phyloP scores from a whole-genome alignment of 2,329 filamentous ascomycete genomes.

The Phaeosphaeria sp. region DNA sequence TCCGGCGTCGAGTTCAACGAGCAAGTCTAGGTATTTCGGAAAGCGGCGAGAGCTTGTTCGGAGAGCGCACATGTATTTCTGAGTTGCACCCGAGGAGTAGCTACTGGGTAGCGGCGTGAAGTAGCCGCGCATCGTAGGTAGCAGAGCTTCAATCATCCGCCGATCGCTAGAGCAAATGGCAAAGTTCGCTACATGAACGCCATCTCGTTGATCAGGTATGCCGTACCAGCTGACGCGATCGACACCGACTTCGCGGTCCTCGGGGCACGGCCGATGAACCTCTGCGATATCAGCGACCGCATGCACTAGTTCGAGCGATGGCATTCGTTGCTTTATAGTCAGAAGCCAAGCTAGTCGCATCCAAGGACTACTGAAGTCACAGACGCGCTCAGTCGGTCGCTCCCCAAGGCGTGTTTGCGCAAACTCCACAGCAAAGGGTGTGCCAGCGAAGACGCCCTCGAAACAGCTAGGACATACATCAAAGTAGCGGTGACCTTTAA shows the following conservation, averaged over 20 bases:
- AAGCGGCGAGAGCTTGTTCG: constrained; percentile 67
- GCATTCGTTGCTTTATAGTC: constrained; percentile 71
- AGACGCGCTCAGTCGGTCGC: constrained; percentile 66
- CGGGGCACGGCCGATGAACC: constrained; percentile 65
- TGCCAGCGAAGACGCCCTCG: constrained; percentile 69
- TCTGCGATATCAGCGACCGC: constrained; percentile 69
- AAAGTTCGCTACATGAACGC: constrained; percentile 72
- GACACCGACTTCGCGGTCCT: constrained; percentile 57
- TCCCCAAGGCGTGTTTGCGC: constrained; percentile 65
- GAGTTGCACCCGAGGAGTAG: constrained; percentile 47
- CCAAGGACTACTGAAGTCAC: constrained; percentile 84
- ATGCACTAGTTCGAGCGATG: constrained; percentile 72
- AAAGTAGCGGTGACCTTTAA: constrained; percentile 73
- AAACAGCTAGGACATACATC: constrained; percentile 86
- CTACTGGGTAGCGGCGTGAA: constrained; percentile 57
- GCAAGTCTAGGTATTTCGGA: constrained; percentile 61
- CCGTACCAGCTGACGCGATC: constrained; percentile 73
- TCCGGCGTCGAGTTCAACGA: constrained; percentile 61
- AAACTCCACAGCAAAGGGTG: constrained; percentile 72
- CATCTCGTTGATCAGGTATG: constrained; percentile 71
- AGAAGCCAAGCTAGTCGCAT: constrained; percentile 84
- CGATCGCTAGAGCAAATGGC: constrained; percentile 77
- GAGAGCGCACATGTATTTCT: constrained; percentile 69
- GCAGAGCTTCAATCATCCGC: constrained; percentile 72
- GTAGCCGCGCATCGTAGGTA: constrained; percentile 73